Conservation (phyloP, 2,329 filamentous ascomycete species). For the Thielaviopsis cerberus region DNA sequence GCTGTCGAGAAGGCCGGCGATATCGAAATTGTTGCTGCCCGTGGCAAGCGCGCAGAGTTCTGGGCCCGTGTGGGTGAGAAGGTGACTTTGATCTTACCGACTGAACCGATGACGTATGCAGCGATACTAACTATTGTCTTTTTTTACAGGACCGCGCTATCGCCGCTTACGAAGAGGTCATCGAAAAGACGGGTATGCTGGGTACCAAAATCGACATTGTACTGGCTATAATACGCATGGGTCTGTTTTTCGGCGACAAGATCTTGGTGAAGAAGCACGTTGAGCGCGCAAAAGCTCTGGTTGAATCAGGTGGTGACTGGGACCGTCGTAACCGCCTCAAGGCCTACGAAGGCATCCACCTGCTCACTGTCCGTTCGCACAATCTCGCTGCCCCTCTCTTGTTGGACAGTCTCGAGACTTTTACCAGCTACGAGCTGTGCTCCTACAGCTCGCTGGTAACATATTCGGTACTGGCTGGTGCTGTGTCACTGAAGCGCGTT, state of each 20-base stretch:
- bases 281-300: slow-evolving; percentile 71
- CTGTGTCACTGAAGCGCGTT: slow-evolving; percentile 82
- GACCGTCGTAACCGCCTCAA: slow-evolving; percentile 95
- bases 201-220: slow-evolving; percentile 95
- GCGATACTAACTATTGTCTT: background rate
- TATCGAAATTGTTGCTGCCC: slow-evolving; percentile 79
- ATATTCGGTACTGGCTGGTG: slow-evolving; percentile 87
- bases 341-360: slow-evolving; percentile 89
- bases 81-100: slow-evolving; percentile 29
- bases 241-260: slow-evolving; percentile 90
- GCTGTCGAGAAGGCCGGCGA: slow-evolving; percentile 91
- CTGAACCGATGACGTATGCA: background rate
- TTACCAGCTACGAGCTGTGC: slow-evolving; percentile 97
- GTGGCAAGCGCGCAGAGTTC: slow-evolving; percentile 89
- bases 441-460: slow-evolving; percentile 87
- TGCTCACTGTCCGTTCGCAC: slow-evolving; percentile 83
- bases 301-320: slow-evolving; percentile 95
- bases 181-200: slow-evolving; percentile 92
- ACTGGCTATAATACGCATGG: slow-evolving; percentile 86
- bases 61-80: slow-evolving; percentile 93
- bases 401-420: slow-evolving; percentile 91
- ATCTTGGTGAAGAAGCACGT: slow-evolving; percentile 82
- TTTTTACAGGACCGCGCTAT: slow-evolving; percentile 71
- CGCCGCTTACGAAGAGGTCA: slow-evolving; percentile 74
- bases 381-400: slow-evolving; percentile 76